Base-by-base conservation (phyloP, 1,284 basidiomycete species). In the Irpex sp. region DNA sequence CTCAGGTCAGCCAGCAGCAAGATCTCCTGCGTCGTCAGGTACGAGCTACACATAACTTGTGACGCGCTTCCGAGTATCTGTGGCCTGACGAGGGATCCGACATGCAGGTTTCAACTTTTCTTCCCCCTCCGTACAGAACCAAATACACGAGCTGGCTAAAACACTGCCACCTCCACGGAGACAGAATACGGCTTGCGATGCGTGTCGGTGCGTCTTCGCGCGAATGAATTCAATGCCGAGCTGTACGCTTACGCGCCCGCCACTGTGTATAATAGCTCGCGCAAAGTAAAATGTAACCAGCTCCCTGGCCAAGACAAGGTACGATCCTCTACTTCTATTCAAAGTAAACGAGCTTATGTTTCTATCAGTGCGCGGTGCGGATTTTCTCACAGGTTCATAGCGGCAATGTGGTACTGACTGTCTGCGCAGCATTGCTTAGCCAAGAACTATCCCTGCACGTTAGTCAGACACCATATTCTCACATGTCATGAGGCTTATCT, bases 131-230 rank as follows among this genome's bases (percentile, higher is more conserved):
- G 82, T 89, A 71, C 90, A 92, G 78, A 88, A 85, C 69, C 87
- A 90, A 74, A 87, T 90, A 58, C 86, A 90, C 70, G 89, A 91
- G 69, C 82, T 89, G 47, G 86, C 88, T 59, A 90, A 89, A 77
- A 83, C 86, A 0, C 80, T 90, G 0, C 88, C 90, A 1, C 88
- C 89, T 17, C 88, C 91, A 2, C 79, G 90, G 62, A 94, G 93
- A 73, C 93, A 95, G 78, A 95, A 95, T 73, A 92, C 93, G 21
- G 93, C 93, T 26, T 95, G 93, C 74, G 93, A 95, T 78, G 90
- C 90, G 59, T 95, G 93, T 83, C 87, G 89, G 88, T 88, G 11
- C 58, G 77, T 68, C 60, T 17, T 60, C 60, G 51, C 63, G 60
- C 54, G 19, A 47, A 46, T 46, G 39, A n/a, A 13, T n/a, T 56